Evolutionary conservation across 2,329 filamentous ascomycete species (phyloP), one percentile per base, ranked within the genome.

Genomic region (Botrytis byssoidea): DNA sequence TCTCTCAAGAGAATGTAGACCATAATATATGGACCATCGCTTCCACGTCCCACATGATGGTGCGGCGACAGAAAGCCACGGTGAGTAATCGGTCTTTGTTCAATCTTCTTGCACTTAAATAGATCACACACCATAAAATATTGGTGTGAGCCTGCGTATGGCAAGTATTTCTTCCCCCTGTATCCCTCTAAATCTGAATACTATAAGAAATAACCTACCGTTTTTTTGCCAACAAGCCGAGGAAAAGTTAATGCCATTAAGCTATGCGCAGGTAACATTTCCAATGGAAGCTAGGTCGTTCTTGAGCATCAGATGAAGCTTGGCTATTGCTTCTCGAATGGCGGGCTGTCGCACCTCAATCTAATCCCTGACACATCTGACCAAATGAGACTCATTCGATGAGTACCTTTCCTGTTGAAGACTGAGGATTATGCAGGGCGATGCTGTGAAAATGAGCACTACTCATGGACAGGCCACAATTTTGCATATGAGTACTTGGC

Each of bases 121-220:
- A 68, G 66, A 68, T 57, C 66, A 68, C 66, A 68, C 66, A 68
- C 66, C 66, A 68, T 68, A 68, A 25, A 57, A 68, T 68, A 25
- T 68, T 68, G 66, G 66, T 68, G 48, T 68, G 66, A 68, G 66
- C n/a, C 66, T 68, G 66, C 66, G 66, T 68, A 68, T 68, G 66
- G 66, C 66, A 68, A 68, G 66, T 68, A 22, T 57, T 29, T 44
- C 8, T 16, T 32, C 20, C 35, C 48, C n/a, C 37, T 25, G 3
- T 18, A 7, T 4, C 10, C 46, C 65, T 68, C 65, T 22, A 3
- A 16, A 55, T 6, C 1, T 67, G 14, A 37, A 37, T 22, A 16
- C 9, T 16, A 22, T 22, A 42, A 32, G 46, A 57, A 57, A 57
- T 42, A n/a, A 42, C 66, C 37, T 42, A 68, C 66, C 18, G 20